phyloP scores from a whole-genome alignment of 2,329 filamentous ascomycete species.

The Pestalotiopsis sp. region DNA sequence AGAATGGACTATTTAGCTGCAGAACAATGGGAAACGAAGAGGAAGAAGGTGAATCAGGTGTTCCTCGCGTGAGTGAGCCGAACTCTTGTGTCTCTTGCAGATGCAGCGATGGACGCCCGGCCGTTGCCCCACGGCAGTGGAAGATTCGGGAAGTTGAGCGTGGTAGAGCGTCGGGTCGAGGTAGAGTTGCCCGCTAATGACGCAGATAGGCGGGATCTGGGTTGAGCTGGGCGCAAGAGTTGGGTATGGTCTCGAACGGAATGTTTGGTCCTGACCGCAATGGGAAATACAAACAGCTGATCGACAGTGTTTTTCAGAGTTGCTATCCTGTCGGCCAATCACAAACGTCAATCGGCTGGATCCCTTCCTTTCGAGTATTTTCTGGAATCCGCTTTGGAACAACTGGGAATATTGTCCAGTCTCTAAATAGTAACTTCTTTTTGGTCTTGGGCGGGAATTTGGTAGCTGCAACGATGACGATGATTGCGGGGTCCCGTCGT shows the following conservation, averaged over 20 bases:
- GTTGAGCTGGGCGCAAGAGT: background rate
- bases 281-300: background rate
- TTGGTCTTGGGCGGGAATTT: background rate
- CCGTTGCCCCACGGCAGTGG: conserved; percentile 13
- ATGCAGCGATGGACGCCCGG: background rate
- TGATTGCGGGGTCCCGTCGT: conserved; percentile 8
- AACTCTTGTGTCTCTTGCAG: background rate
- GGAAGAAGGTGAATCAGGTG: background rate
- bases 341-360: background rate
- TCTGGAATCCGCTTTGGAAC: conserved; percentile 5
- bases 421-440: background rate
- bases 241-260: background rate
- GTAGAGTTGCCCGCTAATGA: conserved; percentile 4
- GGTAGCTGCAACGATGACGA: conserved; percentile 2
- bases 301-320: background rate
- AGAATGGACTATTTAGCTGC: background rate
- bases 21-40: background rate
- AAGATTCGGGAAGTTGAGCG: conserved; percentile 17
- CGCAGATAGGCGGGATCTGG: conserved; percentile 6
- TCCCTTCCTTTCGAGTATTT: conserved; percentile 7
- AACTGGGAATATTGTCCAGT: background rate
- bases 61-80: background rate
- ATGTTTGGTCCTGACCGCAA: background rate
- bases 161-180: background rate
- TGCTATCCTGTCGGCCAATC: background rate